Evolutionary conservation across 768 basidiomycete genomes (phyloP).

Genomic region (Dioszegia crocea): DNA sequence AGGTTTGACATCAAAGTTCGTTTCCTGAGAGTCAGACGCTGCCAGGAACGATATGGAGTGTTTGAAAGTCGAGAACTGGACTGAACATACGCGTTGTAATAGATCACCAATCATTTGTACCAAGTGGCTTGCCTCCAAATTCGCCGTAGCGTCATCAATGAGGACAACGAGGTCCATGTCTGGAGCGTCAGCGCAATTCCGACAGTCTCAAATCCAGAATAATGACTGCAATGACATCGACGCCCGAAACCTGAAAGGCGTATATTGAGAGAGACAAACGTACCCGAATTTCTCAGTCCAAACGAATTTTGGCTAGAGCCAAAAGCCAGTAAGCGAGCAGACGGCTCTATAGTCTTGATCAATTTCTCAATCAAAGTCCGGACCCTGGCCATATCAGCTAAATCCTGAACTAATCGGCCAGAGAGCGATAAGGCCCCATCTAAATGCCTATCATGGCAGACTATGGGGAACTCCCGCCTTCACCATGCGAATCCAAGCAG

Average conservation of each 20-base stretch:
- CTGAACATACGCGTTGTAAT: conserved; percentile 73
- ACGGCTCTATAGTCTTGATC: conserved; percentile 89
- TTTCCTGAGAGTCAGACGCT: conserved; percentile 29
- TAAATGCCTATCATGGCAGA: too few relatives aligned
- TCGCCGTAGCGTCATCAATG: conserved; percentile 75
- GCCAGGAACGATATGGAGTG: background rate
- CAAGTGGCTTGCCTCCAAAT: conserved; percentile 73
- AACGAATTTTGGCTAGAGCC: conserved; percentile 97
- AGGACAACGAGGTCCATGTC: conserved; percentile 99
- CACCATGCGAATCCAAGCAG: too few relatives aligned
- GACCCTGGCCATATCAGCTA: conserved; percentile 52
- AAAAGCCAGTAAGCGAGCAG: conserved; percentile 84
- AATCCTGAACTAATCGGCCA: too few relatives aligned
- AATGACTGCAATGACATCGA: too few relatives aligned
- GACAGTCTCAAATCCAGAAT: background rate
- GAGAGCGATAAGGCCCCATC: too few relatives aligned
- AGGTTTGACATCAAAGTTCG: conserved; percentile 68
- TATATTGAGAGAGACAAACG: background rate
- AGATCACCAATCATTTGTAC: conserved; percentile 91
- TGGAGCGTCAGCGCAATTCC: conserved; percentile 47
- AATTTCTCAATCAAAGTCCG: conserved; percentile 89
- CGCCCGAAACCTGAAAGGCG: background rate
- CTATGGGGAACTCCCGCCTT: too few relatives aligned
- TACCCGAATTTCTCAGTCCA: conserved; percentile 91
- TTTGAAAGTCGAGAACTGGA: background rate